Evolutionary conservation across 2,329 filamentous ascomycete genomes (phyloP).

Genomic region (Scedosporium apiospermum): DNA sequence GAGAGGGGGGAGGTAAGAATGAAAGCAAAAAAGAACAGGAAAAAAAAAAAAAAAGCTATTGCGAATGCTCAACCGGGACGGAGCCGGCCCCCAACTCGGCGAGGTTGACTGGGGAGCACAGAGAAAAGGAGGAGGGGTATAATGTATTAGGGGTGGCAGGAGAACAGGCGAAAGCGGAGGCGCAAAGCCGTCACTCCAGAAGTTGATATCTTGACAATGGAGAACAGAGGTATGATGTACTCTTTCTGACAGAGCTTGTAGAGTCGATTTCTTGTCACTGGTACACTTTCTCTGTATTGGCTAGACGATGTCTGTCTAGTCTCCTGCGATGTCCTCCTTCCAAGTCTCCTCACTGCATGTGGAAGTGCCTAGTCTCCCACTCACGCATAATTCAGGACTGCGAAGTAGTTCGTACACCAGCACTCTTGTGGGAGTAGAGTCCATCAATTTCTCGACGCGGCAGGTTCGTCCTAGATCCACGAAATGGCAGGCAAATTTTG

Average conservation of each 20-base stretch:
- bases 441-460: too few relatives aligned
- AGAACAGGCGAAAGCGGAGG: slow-evolving; percentile 2
- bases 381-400: too few relatives aligned
- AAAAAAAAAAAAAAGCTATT: too few relatives aligned
- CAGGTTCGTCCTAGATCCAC: too few relatives aligned
- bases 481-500: too few relatives aligned
- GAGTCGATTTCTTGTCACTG: not conserved
- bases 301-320: not conserved
- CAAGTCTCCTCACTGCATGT: too few relatives aligned
- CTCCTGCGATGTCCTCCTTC: not conserved
- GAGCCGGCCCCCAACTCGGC: not conserved
- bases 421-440: too few relatives aligned
- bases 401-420: too few relatives aligned
- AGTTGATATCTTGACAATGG: not conserved
- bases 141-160: not conserved
- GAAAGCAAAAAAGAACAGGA: not conserved
- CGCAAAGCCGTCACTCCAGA: not conserved
- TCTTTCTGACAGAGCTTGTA: not conserved
- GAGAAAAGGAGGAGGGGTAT: not conserved
- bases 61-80: not conserved
- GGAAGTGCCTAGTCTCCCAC: too few relatives aligned
- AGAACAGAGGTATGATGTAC: not conserved
- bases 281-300: not conserved
- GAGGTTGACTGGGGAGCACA: not conserved
- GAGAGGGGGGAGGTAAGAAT: too few relatives aligned